These are phyloP conservation scores for Tuber brumale DNA, from an alignment of 495 filamentous ascomycete species.

Conservation along the genomic window DNA sequence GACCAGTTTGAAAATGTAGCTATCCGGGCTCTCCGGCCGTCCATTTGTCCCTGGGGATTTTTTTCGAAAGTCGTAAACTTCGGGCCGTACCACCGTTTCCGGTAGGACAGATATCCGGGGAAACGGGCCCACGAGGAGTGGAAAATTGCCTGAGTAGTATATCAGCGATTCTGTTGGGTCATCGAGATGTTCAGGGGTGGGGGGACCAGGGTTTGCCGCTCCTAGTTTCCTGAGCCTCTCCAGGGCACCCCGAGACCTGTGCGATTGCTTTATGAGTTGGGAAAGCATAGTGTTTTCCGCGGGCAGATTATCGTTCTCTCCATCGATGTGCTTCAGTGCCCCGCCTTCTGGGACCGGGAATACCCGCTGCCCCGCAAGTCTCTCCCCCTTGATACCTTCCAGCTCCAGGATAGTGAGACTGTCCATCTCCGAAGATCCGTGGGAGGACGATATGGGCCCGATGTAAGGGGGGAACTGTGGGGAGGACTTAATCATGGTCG, in stretches of 20 bases:
- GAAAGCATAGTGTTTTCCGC: background rate
- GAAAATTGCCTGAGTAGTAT: background rate
- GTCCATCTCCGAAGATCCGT: background rate
- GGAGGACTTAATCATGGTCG: background rate
- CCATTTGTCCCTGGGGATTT: background rate
- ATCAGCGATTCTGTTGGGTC: background rate
- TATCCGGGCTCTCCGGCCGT: background rate
- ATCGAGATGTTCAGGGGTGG: background rate
- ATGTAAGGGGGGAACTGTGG: background rate
- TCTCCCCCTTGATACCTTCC: background rate
- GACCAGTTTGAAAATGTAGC: background rate
- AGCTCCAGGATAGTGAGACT: background rate
- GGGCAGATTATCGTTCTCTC: background rate
- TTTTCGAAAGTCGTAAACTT: background rate
- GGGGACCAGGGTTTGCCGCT: background rate
- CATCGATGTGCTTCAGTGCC: background rate
- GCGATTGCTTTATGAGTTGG: background rate
- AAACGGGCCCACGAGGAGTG: background rate
- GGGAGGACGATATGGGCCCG: background rate
- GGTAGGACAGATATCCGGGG: background rate
- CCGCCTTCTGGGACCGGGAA: background rate
- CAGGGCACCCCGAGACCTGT: background rate
- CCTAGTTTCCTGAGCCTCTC: background rate
- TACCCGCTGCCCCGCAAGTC: background rate
- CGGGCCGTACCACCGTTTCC: background rate